Evolutionary conservation across 2,329 filamentous ascomycete species (phyloP), one percentile per base, ranked within the genome.

Genomic region (Stylonectria norvegica): DNA sequence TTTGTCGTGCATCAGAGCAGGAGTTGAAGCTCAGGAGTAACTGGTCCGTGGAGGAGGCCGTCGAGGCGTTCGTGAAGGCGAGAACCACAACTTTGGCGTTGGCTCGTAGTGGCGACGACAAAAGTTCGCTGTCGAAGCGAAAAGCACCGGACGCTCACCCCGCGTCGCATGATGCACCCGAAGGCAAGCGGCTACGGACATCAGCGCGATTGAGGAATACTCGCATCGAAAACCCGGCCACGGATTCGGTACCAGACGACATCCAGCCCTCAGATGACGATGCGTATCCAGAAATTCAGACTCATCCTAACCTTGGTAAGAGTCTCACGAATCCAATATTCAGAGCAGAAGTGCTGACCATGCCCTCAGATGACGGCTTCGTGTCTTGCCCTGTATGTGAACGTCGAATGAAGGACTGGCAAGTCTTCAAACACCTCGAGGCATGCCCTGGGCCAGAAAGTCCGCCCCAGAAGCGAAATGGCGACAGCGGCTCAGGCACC

Each of bases 1-100:
- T 88, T 1, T 98, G 93, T 65, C 82, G 89, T 36, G 71, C 79
- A 5, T 65, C 72, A 1, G 88, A 95, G 52, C 89, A 96, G 61
- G 89, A 91, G 60, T 76, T 88, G 45, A 93, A 88, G 62, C 61
- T 98, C 52, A 77, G 89, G 43, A 83, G 84, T 33, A 97, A 97
- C 62, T 86, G 84, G 76, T 82, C 85, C 0, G 71, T 97, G 49
- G 81, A 93, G 57, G 90, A 97, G 59, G 75, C 91, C 2, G 86
- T 95, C 7, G 82, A 88, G 27, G 78, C 82, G 1, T 98, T 96
- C 52, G 70, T 78, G 49, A 75, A 72, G 37, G 80, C 81, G 4
- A 75, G 91, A 40, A 63, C 75, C 4, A 67, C 68, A 15, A 72
- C 86, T 4, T 63, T 96, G 18, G 69, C 75, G 1, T 70, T 89